Conservation (phyloP, 225 moss, liverwort and hornwort genomes). For the Climacium dendroides region DNA sequence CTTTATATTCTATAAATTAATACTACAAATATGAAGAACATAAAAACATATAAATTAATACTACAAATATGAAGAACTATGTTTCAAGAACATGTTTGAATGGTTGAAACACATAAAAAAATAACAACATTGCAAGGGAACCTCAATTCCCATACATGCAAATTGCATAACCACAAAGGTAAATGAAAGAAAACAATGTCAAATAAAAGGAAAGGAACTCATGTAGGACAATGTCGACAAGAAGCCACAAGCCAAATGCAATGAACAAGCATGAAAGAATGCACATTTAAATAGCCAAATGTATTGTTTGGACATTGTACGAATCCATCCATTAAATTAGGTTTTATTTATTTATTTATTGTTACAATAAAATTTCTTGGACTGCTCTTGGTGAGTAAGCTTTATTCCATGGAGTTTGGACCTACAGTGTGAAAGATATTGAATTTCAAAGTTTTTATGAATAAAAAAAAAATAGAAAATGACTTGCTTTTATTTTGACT, state of each 20-base stretch:
- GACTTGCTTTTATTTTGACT: too few relatives aligned
- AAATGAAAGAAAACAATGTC: too few relatives aligned
- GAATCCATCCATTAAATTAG: too few relatives aligned
- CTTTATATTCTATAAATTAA: too few relatives aligned
- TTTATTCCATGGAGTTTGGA: too few relatives aligned
- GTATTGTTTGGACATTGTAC: background rate
- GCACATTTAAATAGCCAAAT: background rate
- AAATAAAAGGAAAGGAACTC: accelerated
- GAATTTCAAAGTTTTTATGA: too few relatives aligned
- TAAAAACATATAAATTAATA: background rate
- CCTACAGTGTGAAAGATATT: too few relatives aligned
- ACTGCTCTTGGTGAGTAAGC: too few relatives aligned
- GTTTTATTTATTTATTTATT: too few relatives aligned
- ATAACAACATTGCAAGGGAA: accelerated
- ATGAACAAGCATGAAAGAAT: background rate
- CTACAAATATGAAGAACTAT: background rate
- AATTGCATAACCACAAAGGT: background rate
- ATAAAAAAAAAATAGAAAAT: too few relatives aligned
- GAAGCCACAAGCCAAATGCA: background rate
- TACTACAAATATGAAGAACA: background rate
- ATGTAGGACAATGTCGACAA: accelerated
- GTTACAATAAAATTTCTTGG: too few relatives aligned
- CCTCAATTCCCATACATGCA: accelerated
- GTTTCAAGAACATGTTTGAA: background rate
- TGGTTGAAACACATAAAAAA: background rate